phyloP scores from a whole-genome alignment of 352 stramenopile species.

The Phytophthora fragariaefolia region DNA sequence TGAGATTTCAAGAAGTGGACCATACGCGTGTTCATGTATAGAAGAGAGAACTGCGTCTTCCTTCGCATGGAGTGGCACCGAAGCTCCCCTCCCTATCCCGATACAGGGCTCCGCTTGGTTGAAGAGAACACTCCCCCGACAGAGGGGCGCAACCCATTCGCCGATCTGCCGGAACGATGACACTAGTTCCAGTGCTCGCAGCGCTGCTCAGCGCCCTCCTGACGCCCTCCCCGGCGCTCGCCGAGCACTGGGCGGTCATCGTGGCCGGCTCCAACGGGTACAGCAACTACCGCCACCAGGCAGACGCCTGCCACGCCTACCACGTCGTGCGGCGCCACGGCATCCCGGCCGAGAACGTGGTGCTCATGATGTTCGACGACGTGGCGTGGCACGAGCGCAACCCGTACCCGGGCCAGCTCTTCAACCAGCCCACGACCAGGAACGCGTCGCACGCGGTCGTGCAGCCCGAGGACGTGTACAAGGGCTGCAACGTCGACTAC shows the following conservation, averaged over 20 bases:
- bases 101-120: constrained; percentile 30
- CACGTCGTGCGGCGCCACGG: constrained; percentile 89
- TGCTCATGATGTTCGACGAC: constrained; percentile 95
- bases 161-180: constrained; percentile 13
- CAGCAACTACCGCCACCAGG: constrained; percentile 93
- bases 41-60: too few relatives aligned
- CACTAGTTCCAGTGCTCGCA: neutral
- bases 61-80: too few relatives aligned
- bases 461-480: constrained; percentile 86
- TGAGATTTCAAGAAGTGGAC: too few relatives aligned
- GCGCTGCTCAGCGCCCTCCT: constrained; percentile 24
- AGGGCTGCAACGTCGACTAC: constrained; percentile 84
- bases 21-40: too few relatives aligned
- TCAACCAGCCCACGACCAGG: constrained; percentile 77
- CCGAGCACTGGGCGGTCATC: constrained; percentile 92
- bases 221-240: constrained; percentile 12
- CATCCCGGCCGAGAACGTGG: constrained; percentile 87
- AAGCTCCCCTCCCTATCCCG: constrained; percentile 16
- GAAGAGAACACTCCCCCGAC: constrained; percentile 23
- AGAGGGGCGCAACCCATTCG: constrained; percentile 11
- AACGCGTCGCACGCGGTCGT: constrained; percentile 38
- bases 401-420: constrained; percentile 89
- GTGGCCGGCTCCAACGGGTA: constrained; percentile 89
- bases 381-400: constrained; percentile 82
- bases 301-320: constrained; percentile 92